Conservation (phyloP, 2,329 filamentous ascomycete species). For the Raffaelea albimanens region DNA sequence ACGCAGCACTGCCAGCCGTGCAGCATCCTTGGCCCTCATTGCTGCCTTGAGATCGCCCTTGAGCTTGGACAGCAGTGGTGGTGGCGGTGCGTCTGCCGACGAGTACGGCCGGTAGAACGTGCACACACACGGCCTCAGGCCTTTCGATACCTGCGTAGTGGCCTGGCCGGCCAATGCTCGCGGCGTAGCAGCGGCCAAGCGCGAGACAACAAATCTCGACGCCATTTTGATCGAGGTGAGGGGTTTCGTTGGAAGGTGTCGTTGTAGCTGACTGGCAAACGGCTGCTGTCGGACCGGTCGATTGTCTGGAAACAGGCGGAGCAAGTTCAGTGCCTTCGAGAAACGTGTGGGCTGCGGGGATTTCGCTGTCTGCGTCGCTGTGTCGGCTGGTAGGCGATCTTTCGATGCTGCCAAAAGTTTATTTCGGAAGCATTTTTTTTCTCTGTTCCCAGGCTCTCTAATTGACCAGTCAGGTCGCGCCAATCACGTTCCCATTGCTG, state of each 20-base stretch:
- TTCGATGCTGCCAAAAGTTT: too few relatives aligned
- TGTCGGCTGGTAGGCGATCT: too few relatives aligned
- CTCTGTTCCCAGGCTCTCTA: not conserved
- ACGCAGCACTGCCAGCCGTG: slow-evolving; percentile 60
- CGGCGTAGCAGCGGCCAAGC: not conserved
- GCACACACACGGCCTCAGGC: not conserved
- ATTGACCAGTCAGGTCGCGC: not conserved
- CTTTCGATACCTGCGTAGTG: too few relatives aligned
- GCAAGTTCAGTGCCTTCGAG: too few relatives aligned
- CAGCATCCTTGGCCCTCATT: slow-evolving; percentile 55
- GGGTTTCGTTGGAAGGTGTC: not conserved
- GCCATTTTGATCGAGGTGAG: not conserved
- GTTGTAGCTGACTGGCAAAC: too few relatives aligned
- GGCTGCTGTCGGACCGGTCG: too few relatives aligned
- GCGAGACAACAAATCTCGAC: not conserved
- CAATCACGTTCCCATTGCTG: too few relatives aligned
- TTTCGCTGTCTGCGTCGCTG: too few relatives aligned
- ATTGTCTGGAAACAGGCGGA: too few relatives aligned
- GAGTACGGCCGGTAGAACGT: slow-evolving; percentile 18
- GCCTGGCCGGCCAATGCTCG: too few relatives aligned
- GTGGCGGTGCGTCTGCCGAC: slow-evolving; percentile 24
- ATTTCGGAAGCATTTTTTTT: not conserved
- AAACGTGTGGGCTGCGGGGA: too few relatives aligned
- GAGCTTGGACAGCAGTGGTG: slow-evolving; percentile 42
- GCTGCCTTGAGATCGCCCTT: slow-evolving; percentile 55